These are phyloP conservation scores for Entomophthora muscae DNA, from an alignment of 371 early-diverging fungal species.

Conservation along the genomic window DNA sequence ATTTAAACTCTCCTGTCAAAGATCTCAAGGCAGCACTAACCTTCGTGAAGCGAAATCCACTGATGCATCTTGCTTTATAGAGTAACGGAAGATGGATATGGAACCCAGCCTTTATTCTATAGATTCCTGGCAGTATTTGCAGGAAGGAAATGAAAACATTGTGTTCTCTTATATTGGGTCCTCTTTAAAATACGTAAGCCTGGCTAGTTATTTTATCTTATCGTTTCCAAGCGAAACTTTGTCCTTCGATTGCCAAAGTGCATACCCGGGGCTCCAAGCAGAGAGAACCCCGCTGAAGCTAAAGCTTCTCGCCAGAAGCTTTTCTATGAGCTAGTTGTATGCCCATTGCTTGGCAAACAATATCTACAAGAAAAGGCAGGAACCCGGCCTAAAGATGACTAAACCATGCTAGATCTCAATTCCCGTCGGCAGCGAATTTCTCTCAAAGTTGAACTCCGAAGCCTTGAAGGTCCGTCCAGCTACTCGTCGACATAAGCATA, in stretches of 20 bases:
- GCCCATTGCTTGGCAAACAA: neutral
- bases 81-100: no score
- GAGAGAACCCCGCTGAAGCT: neutral
- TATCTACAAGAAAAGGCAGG: neutral
- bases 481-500: neutral
- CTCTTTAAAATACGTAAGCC: neutral
- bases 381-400: neutral
- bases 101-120: no score
- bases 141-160: constrained; percentile 2
- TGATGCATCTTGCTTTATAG: no score
- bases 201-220: neutral
- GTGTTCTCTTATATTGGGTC: neutral
- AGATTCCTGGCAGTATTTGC: constrained; percentile 1
- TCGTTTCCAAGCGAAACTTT: neutral
- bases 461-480: neutral
- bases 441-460: neutral
- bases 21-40: no score
- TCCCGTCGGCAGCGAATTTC: neutral
- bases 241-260: neutral
- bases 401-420: neutral
- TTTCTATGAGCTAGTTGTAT: neutral
- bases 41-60: no score
- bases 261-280: neutral
- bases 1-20: no score
- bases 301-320: neutral